Percentiles rank a stretch among this genome's conserved stretches.
Conservation (phyloP, 441 rosid species). For the Melastoma candidum region DNA sequence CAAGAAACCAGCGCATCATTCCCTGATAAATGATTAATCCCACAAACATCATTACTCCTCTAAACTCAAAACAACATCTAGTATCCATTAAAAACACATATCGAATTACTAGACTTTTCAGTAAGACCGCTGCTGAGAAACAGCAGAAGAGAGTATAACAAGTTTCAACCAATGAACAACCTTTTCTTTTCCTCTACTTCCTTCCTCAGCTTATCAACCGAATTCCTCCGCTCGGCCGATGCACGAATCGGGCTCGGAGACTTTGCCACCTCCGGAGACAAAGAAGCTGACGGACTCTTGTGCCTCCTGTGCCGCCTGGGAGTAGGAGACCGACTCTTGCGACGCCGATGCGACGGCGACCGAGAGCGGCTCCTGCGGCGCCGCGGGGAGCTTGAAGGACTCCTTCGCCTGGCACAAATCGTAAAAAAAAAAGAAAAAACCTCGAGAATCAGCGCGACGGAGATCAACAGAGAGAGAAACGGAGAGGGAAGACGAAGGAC, state of each 20-base stretch:
- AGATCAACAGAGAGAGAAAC: not conserved
- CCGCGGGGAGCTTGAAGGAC: constrained; percentile 9
- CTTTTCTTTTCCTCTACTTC: constrained; percentile 19
- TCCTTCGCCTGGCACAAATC: constrained; percentile 10
- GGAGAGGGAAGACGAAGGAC: not conserved
- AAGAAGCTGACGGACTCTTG: constrained; percentile 15
- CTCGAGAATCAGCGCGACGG: not conserved
- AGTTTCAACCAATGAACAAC: constrained; percentile 3
- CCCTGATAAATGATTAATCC: too few relatives aligned
- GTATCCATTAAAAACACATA: too few relatives aligned
- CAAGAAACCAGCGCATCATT: too few relatives aligned
- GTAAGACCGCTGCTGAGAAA: not conserved
- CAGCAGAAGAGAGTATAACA: constrained; percentile 1
- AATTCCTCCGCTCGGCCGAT: constrained; percentile 3
- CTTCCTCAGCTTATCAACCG: constrained; percentile 13
- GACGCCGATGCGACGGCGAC: constrained; percentile 15
- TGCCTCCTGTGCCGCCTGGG: constrained; percentile 10
- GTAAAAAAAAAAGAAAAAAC: not conserved
- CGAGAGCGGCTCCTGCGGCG: constrained; percentile 16
- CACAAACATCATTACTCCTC: too few relatives aligned
- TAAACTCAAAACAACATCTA: too few relatives aligned
- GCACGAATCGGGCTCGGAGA: constrained; percentile 13
- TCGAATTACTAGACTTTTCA: too few relatives aligned
- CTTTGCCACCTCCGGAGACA: constrained; percentile 11
- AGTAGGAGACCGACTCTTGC: constrained; percentile 12